Base-by-base conservation (phyloP, 768 basidiomycete genomes). In the Agrocybe praecox region DNA sequence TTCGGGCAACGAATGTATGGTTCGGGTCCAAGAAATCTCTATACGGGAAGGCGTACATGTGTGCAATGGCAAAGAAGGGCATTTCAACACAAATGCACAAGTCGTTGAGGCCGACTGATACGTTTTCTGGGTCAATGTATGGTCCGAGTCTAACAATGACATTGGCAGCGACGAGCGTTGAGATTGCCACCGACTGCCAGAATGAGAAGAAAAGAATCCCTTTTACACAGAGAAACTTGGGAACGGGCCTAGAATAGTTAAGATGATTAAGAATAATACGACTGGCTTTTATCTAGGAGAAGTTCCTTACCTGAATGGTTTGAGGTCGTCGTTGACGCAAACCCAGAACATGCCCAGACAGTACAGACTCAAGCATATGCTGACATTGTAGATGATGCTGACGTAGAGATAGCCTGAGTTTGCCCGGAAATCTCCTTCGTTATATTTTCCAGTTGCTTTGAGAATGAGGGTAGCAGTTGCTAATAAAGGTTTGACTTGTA, bases 151-250 rank as follows among this genome's bases (percentile, higher is more conserved):
- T 81, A 33, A 77, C 86, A 69, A 98, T 92, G 49, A 78, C 81
- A 9, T 88, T 82, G 0, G 89, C 79, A 2, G 94, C 90, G 46
- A 96, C 96, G n/a, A 98, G 81, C 64, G 92, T 82, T 26, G 94
- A 95, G 49, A 99, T 83, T 46, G 67, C 83, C 49, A 96, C 83
- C 19, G 90, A 86, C 70, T 99, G 97, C 97, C 97, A 99, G 76
- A 99, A 99, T 1, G 92, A 95, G 73, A 97, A 96, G 80, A 98
- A 98, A 19, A 99, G 80, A 62, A 99, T 94, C 45, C 96, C 96
- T 69, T 99, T 99, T 63, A 99, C 95, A 69, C 95, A 99, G 23
- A 98, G 86, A 73, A 99, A 99, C 72, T 99, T 99, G 2, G 97
- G 94, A 62, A 96, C 85, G 0, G 94, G 94, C 11, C 96, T 89